These are phyloP conservation scores for Byssoonygena ceratinophila DNA, from an alignment of 2,329 filamentous ascomycete species.

Conservation along the genomic window DNA sequence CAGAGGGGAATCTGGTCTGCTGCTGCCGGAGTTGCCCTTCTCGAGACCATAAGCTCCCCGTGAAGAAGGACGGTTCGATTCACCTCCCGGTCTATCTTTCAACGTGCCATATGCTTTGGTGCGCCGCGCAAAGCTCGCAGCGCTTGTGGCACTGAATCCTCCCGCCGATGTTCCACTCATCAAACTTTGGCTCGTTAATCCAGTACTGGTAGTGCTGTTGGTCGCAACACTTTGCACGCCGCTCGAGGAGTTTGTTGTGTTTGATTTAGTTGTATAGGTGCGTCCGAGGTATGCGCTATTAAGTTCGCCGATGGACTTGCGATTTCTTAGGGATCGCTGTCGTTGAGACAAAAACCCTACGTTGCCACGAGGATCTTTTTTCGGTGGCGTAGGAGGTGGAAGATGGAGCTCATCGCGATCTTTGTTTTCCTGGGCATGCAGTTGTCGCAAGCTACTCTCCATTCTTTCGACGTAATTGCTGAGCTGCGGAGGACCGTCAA, in stretches of 20 bases:
- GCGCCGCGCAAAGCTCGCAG: conserved; percentile 78
- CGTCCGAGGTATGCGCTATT: conserved; percentile 58
- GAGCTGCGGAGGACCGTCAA: conserved; percentile 57
- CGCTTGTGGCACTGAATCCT: conserved; percentile 87
- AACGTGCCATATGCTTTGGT: conserved; percentile 37
- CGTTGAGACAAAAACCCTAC: conserved; percentile 35
- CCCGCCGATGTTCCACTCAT: conserved; percentile 92
- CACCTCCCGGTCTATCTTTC: conserved; percentile 37
- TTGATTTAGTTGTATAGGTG: conserved; percentile 82
- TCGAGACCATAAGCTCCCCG: conserved; percentile 32
- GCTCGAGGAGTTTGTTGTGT: conserved; percentile 64
- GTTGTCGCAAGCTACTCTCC: conserved; percentile 66
- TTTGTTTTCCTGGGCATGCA: conserved; percentile 47
- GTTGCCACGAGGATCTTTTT: conserved; percentile 29
- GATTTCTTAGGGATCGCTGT: conserved; percentile 30
- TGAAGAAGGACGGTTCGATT: conserved; percentile 31
- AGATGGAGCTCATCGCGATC: conserved; percentile 40
- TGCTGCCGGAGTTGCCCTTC: conserved; percentile 21
- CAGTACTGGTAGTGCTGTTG: conserved; percentile 57
- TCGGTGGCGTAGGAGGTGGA: conserved; percentile 54
- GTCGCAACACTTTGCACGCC: conserved; percentile 59
- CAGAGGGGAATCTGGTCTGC: conserved; percentile 45
- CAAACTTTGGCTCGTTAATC: conserved; percentile 69
- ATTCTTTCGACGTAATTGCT: conserved; percentile 84
- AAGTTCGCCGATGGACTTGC: conserved; percentile 59